phyloP scores from a whole-genome alignment of 345 rosid species.

The Erodium maritimum region DNA sequence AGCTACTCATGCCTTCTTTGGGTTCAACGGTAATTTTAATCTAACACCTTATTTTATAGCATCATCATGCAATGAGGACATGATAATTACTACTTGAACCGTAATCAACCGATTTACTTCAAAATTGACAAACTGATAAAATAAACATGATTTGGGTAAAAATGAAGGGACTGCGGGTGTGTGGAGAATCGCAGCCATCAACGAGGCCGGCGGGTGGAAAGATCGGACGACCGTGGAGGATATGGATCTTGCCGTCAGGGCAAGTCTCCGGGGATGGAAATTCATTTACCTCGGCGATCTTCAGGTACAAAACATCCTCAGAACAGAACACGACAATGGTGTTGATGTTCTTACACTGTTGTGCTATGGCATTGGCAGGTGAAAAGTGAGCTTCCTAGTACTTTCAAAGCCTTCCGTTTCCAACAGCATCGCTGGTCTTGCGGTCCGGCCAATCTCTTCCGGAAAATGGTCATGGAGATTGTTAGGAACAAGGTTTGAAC shows the following conservation, averaged over 20 bases:
- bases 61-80: too few relatives aligned
- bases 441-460: constrained; percentile 96
- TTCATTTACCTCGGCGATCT: constrained; percentile 95
- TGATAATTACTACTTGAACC: too few relatives aligned
- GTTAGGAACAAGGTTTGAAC: constrained; percentile 53
- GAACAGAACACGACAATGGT: too few relatives aligned
- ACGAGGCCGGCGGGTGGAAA: constrained; percentile 36
- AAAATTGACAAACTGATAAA: too few relatives aligned
- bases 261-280: constrained; percentile 72
- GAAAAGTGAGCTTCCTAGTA: constrained; percentile 99
- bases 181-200: constrained; percentile 32
- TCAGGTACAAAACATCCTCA: constrained; percentile 32
- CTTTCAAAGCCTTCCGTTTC: constrained; percentile 93
- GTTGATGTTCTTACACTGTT: too few relatives aligned
- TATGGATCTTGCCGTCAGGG: constrained; percentile 31
- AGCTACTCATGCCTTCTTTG: constrained; percentile 96
- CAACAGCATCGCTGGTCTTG: constrained; percentile 99
- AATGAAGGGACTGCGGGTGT: constrained; percentile 35
- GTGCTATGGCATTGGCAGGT: constrained; percentile 27
- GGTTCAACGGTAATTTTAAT: constrained; percentile 66
- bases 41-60: neutral
- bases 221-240: constrained; percentile 32
- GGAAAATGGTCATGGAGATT: constrained; percentile 98
- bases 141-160: too few relatives aligned
- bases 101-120: too few relatives aligned